Conservation (phyloP, 2,329 filamentous ascomycete species). For the Blastomyces gilchristii region DNA sequence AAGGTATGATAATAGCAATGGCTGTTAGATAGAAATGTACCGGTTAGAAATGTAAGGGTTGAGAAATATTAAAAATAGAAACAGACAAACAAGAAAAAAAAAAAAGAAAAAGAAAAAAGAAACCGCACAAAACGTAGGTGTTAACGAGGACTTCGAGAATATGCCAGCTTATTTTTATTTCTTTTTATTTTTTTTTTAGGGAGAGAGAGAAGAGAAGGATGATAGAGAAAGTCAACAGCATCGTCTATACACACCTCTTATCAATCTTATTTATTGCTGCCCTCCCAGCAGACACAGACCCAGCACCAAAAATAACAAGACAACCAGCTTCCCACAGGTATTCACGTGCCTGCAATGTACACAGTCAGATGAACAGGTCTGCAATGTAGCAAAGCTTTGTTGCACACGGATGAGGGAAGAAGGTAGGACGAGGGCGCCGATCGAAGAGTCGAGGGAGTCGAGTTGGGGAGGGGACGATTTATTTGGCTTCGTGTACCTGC, state of each 20-base stretch:
- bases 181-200: too few species aligned
- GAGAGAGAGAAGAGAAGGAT: too few species aligned
- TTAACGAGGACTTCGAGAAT: too few species aligned
- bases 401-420: neutral
- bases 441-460: neutral
- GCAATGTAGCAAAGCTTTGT: neutral
- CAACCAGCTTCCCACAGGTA: neutral
- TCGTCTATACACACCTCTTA: neutral
- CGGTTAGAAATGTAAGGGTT: neutral
- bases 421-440: neutral
- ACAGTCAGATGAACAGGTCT: neutral
- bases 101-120: neutral
- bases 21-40: neutral
- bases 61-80: neutral
- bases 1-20: neutral
- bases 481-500: neutral
- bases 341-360: neutral
- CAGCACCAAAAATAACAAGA: slow-evolving; percentile 4
- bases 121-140: neutral
- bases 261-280: neutral
- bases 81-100: neutral
- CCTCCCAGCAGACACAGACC: neutral
- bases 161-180: too few species aligned
- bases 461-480: neutral
- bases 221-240: too few species aligned